Percentiles rank a stretch among this genome's conserved stretches.
Conservation (phyloP, 1,139 yeast species). For the Hyphopichia burtonii region DNA sequence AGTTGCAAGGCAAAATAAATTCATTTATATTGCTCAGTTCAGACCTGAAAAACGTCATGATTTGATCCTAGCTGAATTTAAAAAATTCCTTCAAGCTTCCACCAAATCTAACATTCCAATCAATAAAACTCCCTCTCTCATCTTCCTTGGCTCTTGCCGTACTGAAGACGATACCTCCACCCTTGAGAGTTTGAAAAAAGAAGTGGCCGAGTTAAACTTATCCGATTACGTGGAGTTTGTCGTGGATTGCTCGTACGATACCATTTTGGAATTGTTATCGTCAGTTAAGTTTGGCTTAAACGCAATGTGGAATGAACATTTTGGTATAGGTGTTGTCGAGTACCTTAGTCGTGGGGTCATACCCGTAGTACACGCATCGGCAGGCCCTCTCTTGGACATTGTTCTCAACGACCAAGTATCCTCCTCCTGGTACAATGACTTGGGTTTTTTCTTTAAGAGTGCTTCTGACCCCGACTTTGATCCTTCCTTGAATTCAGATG, state of each 20-base stretch:
- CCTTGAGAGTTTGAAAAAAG: constrained; percentile 47
- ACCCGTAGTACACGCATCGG: constrained; percentile 87
- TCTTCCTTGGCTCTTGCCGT: constrained; percentile 84
- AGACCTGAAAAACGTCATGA: constrained; percentile 93
- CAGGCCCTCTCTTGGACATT: constrained; percentile 91
- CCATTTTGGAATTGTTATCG: constrained; percentile 55
- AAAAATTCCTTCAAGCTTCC: constrained; percentile 40
- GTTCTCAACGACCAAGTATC: constrained; percentile 33
- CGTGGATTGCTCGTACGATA: constrained; percentile 72
- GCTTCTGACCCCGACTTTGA: constrained; percentile 63
- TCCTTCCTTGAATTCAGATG: constrained; percentile 15
- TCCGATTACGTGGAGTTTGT: constrained; percentile 57
- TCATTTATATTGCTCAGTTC: constrained; percentile 87
- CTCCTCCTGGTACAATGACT: constrained; percentile 36
- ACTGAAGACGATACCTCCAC: constrained; percentile 62
- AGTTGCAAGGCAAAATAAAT: constrained; percentile 34
- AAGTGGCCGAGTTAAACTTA: constrained; percentile 50
- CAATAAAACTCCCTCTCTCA: constrained; percentile 47
- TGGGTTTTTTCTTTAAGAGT: constrained; percentile 74
- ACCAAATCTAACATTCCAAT: constrained; percentile 19
- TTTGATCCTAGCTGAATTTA: constrained; percentile 63
- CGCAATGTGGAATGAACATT: constrained; percentile 99
- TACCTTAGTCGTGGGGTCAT: constrained; percentile 83
- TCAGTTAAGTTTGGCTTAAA: constrained; percentile 76
- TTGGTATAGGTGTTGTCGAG: constrained; percentile 97